Percentiles rank a stretch among this genome's conserved stretches.
Evolutionary conservation across 164 flowering plant species (phyloP).

Genomic region (Taxillus chinensis): DNA sequence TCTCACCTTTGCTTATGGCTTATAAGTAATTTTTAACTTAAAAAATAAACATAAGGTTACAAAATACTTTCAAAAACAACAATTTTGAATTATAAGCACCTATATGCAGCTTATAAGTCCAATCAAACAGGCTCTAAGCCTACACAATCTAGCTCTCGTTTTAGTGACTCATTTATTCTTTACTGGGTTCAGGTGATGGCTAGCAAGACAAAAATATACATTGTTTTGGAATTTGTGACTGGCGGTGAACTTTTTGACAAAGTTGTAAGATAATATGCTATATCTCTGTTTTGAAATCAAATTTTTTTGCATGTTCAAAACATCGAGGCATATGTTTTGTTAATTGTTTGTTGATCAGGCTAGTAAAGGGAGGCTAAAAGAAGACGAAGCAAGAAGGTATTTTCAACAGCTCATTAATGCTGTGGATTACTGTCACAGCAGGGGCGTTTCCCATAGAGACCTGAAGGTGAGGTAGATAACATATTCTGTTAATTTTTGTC

Average conservation of each 20-base stretch:
- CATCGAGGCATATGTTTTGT: no score
- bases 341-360: conserved; percentile 27
- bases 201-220: conserved; percentile 91
- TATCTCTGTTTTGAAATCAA: background rate
- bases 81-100: no score
- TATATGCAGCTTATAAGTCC: no score
- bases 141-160: background rate
- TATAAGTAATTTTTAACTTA: no score
- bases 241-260: conserved; percentile 93
- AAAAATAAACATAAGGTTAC: no score
- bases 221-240: conserved; percentile 79
- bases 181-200: conserved; percentile 69
- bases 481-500: background rate
- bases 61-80: no score
- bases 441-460: conserved; percentile 93
- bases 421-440: conserved; percentile 95
- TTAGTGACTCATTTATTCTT: background rate
- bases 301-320: no score
- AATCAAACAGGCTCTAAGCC: no score
- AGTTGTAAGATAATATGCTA: conserved; percentile 51
- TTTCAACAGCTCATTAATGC: conserved; percentile 95
- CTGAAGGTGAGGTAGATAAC: conserved; percentile 46
- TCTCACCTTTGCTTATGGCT: no score
- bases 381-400: conserved; percentile 88
- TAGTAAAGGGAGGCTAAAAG: conserved; percentile 70